Evolutionary conservation across 2,329 filamentous ascomycete species (phyloP).

Genomic region (Teratosphaeria zuluensis): DNA sequence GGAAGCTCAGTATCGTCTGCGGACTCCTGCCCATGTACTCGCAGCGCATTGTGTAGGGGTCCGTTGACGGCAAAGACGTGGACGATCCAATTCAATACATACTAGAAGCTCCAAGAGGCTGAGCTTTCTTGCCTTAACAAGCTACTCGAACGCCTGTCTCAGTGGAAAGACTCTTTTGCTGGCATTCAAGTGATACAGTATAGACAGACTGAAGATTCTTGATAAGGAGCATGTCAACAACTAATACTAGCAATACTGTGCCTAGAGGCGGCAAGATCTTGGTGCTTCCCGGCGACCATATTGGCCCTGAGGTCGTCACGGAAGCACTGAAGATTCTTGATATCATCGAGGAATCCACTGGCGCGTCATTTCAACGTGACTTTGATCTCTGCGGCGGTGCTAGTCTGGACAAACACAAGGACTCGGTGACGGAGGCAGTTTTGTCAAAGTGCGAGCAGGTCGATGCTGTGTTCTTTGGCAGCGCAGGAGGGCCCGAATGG

Average conservation of each 20-base stretch:
- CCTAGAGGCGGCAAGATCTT: slow-evolving; percentile 27
- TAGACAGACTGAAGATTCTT: not conserved
- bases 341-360: slow-evolving; percentile 25
- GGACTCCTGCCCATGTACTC: not conserved
- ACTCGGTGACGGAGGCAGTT: slow-evolving; percentile 35
- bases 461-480: slow-evolving; percentile 41
- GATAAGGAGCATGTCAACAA: not conserved
- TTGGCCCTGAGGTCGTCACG: slow-evolving; percentile 38
- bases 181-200: not conserved
- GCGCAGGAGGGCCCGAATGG: slow-evolving; percentile 42
- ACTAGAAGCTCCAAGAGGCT: not conserved
- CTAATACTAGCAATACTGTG: slow-evolving; percentile 5
- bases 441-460: slow-evolving; percentile 31
- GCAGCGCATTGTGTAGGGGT: not conserved
- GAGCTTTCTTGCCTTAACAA: not conserved
- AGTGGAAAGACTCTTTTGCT: not conserved
- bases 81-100: not conserved
- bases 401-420: slow-evolving; percentile 37
- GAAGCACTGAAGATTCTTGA: slow-evolving; percentile 41
- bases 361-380: slow-evolving; percentile 21
- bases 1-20: not conserved
- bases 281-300: slow-evolving; percentile 39
- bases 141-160: not conserved
- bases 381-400: slow-evolving; percentile 27
- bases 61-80: not conserved